Conservation (phyloP, 108 stramenopile genomes). For the Stephanodiscus triporus region DNA sequence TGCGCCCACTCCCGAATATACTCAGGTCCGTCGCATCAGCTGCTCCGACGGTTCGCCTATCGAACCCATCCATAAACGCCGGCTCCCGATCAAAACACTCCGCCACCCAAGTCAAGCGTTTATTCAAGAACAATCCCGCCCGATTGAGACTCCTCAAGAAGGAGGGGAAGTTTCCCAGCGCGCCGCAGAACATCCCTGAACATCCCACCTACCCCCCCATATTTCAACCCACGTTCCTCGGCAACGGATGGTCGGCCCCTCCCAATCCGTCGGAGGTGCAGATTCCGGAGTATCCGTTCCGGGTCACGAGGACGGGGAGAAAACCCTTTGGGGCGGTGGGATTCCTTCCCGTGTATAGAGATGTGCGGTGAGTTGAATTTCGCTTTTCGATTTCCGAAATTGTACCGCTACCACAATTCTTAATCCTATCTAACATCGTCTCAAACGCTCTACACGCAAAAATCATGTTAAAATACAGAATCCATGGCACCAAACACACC, state of each 20-base stretch:
- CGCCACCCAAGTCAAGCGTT: slow-evolving; percentile 74
- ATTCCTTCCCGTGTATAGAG: slow-evolving; percentile 84
- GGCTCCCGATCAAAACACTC: slow-evolving; percentile 68
- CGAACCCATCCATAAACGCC: slow-evolving; percentile 15
- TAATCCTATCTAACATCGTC: neutral
- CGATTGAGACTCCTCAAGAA: slow-evolving; percentile 55
- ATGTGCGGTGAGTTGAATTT: slow-evolving; percentile 62
- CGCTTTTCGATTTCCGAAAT: neutral
- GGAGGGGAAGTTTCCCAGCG: slow-evolving; percentile 14
- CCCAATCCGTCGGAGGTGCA: slow-evolving; percentile 51
- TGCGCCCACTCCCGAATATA: slow-evolving; percentile 17
- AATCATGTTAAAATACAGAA: slow-evolving; percentile 37
- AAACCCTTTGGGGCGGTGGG: slow-evolving; percentile 80
- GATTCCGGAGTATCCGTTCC: slow-evolving; percentile 75
- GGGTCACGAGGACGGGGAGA: slow-evolving; percentile 63
- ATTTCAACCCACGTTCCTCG: slow-evolving; percentile 59
- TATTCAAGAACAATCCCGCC: slow-evolving; percentile 82
- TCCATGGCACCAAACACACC: slow-evolving; percentile 76
- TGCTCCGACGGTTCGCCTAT: slow-evolving; percentile 9
- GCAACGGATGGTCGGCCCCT: slow-evolving; percentile 85
- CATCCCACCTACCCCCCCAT: slow-evolving; percentile 29
- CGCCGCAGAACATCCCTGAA: slow-evolving; percentile 21
- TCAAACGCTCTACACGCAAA: neutral
- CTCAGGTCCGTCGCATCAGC: slow-evolving; percentile 11
- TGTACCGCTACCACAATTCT: neutral